Evolutionary conservation across 768 basidiomycete species (phyloP), one percentile per base, ranked within the genome.

Genomic region (Panellus pusillus): DNA sequence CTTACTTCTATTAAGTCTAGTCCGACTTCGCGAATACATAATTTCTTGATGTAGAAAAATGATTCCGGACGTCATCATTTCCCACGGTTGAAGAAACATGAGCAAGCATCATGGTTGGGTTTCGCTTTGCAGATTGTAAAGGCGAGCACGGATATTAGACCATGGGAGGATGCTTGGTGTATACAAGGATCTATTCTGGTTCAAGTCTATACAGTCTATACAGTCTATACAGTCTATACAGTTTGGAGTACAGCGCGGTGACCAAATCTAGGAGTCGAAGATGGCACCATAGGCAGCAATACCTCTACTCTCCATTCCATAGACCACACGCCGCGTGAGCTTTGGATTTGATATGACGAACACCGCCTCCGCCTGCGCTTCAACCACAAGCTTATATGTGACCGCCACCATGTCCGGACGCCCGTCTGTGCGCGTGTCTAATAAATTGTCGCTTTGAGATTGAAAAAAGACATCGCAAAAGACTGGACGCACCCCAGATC

Each of bases 271-370:
- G 6, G 58, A 60, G 38, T 60, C 58, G 31, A 55, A 60, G 18
- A 60, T 60, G 13, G 58, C 58, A 50, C 58, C 58, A 47, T 55
- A 60, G 6, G 58, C 58, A 47, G 54, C 40, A 29, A 60, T 52
- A 17, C 58, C 58, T 27, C 58, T 47, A 51, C 54, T 60, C 50
- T 55, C 54, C 58, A 60, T 51, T 6, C 54, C 58, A 43, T 60
- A 60, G 14, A 60, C 58, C 17, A 60, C 58, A 42, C 51, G 50
- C 24, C 43, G 31, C 12, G 58, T 60, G 13, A 60, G 29, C 42
- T 55, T 55, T 2, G 49, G 54, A 29, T 60, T 60, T 11, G 58
- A 60, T 15, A 60, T 60, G 32, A 60, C 55, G 44, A 56, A 51
- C 36, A 60, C 58, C 15, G 58, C 58, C 38, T 60, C 58, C 18